Base-by-base conservation (phyloP, 2,329 filamentous ascomycete species). In the Chaetomiaceae sp. region DNA sequence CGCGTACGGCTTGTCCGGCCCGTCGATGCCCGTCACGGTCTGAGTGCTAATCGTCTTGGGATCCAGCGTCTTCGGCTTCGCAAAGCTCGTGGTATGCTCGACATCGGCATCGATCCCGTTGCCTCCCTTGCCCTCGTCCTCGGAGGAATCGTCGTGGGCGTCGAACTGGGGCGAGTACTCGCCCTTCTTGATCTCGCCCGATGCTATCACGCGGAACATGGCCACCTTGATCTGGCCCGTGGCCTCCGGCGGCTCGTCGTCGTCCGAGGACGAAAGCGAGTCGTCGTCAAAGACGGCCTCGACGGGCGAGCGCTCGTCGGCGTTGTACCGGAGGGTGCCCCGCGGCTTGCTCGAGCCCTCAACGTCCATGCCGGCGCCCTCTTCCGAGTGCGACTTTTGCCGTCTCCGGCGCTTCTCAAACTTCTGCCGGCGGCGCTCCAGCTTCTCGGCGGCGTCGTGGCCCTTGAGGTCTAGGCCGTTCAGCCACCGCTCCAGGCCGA, bases 131-230 rank as follows among this genome's bases (percentile, higher is more conserved):
- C 78, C 69, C 17, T 78, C 75, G 25, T 68, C 69, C 50, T 87
- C 85, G 52, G 96, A 91, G 58, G 96, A 91, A 59, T 96, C 92
- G 65, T 97, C 94, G 64, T 97, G 90, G 3, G 92, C 92, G 68
- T 96, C 91, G 60, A 97, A 97, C 66, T 97, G 94, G 12, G 94
- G 94, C 1, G 91, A 96, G 71, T 97, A 99, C 71, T 99, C 94
- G 59, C 94, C 94, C 67, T 91, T 89, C 74, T 96, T 97, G 67
- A 99, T 95, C 70, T 97, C 94, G 14, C 94, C 94, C 6, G 91
- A 96, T 2, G 94, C 94, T 42, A 97, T 77, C 8, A 99, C 94
- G 25, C 94, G 85, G 71, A 96, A 97, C 74, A 99, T 84, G 58
- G 92, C 91, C 17, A 99, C 91, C 73, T 97, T 97, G 75, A 99